Base-by-base conservation (phyloP, 2,329 filamentous ascomycete species). In the Xylaria sp. region DNA sequence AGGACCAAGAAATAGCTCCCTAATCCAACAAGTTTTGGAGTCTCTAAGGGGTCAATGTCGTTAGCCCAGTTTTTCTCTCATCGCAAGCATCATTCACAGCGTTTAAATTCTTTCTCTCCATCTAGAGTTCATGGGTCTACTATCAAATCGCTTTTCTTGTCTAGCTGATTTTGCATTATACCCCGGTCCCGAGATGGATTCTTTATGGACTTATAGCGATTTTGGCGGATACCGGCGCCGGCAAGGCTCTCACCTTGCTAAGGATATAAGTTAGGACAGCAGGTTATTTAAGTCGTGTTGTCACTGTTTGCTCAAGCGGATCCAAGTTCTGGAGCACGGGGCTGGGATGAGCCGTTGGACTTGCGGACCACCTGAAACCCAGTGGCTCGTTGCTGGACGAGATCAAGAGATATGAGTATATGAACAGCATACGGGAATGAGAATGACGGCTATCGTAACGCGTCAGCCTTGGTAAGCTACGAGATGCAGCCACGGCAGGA, bases 81-180 rank as follows among this genome's bases (percentile, higher is more conserved):
- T 35, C 46, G 25, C 43, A 17, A 35, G 50, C 51, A 60, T 56
- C 15, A 12, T 53, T 33, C 40, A 23, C 35, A 64, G 56, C 60
- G 53, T 57, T 46, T 45, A 52, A 57, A 42, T 57, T 56, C 25
- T 59, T 63, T 60, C 40, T 52, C 43, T 59, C 60, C 49, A 59
- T 60, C 55, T 67, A 66, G 58, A 64, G 51, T 56, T 62, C 53
- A 63, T 61, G 35, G 59, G 65, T 61, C 52, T 63, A 66, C 69
- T 66, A 60, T 62, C 57, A 59, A 59, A 66, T 66, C 53, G 60
- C 38, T 69, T 61, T 56, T 42, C 21, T 61, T 58, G 51, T 61
- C 53, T 64, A 68, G 66, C 64, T 72, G 67, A 69, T 71, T 73
- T 64, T 71, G 69, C 71, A 73, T 72, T 73, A 74, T 74, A 74